These are phyloP conservation scores for Rosa lucieae DNA, from an alignment of 306 rosid species.

Conservation along the genomic window DNA sequence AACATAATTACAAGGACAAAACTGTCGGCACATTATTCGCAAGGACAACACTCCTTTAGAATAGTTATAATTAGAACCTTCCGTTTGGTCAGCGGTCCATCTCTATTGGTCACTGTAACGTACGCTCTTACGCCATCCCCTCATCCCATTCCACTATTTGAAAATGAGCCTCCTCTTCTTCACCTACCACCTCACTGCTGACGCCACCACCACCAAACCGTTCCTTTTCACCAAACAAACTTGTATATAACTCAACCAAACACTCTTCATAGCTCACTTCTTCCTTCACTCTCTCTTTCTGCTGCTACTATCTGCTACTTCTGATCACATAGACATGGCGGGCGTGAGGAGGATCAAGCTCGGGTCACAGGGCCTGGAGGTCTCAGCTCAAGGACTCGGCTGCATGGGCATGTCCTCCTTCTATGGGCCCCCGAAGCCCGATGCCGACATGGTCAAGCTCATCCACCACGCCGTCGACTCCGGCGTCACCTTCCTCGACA, in stretches of 20 bases:
- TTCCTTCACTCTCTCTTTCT: neutral
- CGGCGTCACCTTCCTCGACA: constrained; percentile 71
- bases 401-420: constrained; percentile 73
- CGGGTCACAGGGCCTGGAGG: neutral
- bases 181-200: no score
- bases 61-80: no score
- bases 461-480: constrained; percentile 52
- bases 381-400: constrained; percentile 61
- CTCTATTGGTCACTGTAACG: no score
- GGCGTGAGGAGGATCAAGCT: neutral
- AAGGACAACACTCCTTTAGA: no score
- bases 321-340: constrained; percentile 4
- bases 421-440: constrained; percentile 68
- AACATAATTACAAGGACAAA: no score
- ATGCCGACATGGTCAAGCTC: constrained; percentile 60
- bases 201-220: no score
- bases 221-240: neutral
- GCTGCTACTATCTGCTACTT: no score
- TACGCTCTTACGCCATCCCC: no score
- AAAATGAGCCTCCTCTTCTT: no score
- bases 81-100: no score
- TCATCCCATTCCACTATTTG: no score
- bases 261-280: neutral
- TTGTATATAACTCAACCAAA: neutral
- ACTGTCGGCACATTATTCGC: no score